These are phyloP conservation scores for Chionographis japonica DNA, from an alignment of 106 monocot species.

Conservation along the genomic window DNA sequence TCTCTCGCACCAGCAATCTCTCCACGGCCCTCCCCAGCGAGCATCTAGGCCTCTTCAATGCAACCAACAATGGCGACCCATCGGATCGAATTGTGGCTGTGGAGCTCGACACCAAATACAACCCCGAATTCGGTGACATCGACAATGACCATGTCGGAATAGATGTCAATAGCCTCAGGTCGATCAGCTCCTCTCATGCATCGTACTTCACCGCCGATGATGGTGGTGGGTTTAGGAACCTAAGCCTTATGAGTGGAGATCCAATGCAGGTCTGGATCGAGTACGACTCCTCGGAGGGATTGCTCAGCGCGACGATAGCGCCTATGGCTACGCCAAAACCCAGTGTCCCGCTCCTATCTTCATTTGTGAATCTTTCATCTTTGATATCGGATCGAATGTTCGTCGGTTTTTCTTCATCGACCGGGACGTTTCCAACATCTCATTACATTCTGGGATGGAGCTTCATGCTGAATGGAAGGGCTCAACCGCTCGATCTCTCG, in stretches of 20 bases:
- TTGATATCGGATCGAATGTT: slow-evolving; percentile 1
- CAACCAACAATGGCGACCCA: too few species aligned
- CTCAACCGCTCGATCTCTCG: slow-evolving; percentile 3
- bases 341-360: neutral
- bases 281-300: neutral
- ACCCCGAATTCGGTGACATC: too few species aligned
- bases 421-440: neutral
- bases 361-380: neutral
- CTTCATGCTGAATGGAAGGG: slow-evolving; percentile 3
- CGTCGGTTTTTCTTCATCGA: slow-evolving; percentile 15
- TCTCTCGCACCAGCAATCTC: too few species aligned
- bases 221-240: too few species aligned
- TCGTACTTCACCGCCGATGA: too few species aligned
- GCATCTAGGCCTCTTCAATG: too few species aligned
- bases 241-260: neutral
- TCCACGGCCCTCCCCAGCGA: too few species aligned
- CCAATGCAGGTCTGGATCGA: slow-evolving; percentile 16
- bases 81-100: too few species aligned
- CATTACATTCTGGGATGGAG: slow-evolving; percentile 14
- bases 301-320: slow-evolving; percentile 2
- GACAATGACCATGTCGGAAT: too few species aligned
- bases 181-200: too few species aligned
- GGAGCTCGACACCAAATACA: too few species aligned
- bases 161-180: too few species aligned
- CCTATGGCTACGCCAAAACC: slow-evolving; percentile 1